A percentile compares a stretch with the other conserved stretches of the same genome.
Evolutionary conservation across 306 rosid species (phyloP).

Genomic region (Dalbergia cochinchinensis): DNA sequence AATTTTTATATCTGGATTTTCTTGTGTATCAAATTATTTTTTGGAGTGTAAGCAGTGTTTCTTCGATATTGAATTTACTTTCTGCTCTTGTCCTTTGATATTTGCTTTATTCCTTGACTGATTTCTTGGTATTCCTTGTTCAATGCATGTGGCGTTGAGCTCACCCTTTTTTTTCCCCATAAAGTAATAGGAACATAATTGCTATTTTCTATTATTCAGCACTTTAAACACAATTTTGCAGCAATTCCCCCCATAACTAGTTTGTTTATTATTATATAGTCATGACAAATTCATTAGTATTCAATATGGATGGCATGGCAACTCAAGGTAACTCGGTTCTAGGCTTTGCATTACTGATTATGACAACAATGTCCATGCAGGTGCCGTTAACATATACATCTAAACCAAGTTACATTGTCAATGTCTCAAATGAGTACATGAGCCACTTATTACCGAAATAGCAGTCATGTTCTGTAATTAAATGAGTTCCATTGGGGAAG

Average conservation of each 20-base stretch:
- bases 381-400: neutral
- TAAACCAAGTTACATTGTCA: neutral
- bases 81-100: neutral
- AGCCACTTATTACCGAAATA: neutral
- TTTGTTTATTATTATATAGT: no score
- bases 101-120: neutral
- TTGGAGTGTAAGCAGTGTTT: slow-evolving; percentile 3
- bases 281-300: no score
- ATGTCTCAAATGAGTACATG: neutral
- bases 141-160: neutral
- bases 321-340: no score
- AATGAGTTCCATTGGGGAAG: slow-evolving; percentile 9
- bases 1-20: slow-evolving; percentile 32
- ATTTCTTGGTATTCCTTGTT: neutral
- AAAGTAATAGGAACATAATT: no score
- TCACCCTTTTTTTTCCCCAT: no score
- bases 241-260: no score
- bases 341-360: neutral
- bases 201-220: neutral
- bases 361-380: neutral
- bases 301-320: no score
- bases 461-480: neutral
- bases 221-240: neutral
- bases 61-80: slow-evolving; percentile 2
- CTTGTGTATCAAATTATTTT: slow-evolving; percentile 14